phyloP scores from a whole-genome alignment of 768 basidiomycete species.

The Boletus pseudopeckii region DNA sequence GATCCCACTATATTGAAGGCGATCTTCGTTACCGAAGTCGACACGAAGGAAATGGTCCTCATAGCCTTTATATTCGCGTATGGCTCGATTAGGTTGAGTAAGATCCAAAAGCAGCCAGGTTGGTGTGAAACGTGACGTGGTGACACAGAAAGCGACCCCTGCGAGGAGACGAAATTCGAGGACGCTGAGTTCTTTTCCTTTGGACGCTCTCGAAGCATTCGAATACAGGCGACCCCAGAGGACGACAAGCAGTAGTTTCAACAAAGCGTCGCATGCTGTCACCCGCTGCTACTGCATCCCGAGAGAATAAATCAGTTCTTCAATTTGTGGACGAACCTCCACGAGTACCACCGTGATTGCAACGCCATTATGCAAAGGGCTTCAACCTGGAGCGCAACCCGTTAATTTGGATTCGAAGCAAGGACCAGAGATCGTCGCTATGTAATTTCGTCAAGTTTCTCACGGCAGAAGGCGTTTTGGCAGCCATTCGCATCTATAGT shows the following conservation, averaged over 20 bases:
- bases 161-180: conserved; percentile 21
- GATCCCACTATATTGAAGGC: conserved; percentile 63
- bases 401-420: conserved; percentile 38
- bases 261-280: conserved; percentile 55
- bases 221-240: conserved; percentile 39
- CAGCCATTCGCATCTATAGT: conserved; percentile 47
- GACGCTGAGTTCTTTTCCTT: conserved; percentile 11
- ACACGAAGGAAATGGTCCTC: conserved; percentile 76
- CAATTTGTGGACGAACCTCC: conserved; percentile 43
- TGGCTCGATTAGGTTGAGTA: conserved; percentile 75
- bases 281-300: conserved; percentile 33
- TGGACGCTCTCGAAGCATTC: conserved; percentile 45
- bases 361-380: conserved; percentile 54
- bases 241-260: conserved; percentile 44
- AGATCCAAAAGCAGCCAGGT: conserved; percentile 68
- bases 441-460: conserved; percentile 39
- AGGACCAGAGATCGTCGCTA: conserved; percentile 43
- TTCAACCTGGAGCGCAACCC: conserved; percentile 74
- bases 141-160: conserved; percentile 57
- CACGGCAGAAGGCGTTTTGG: conserved; percentile 49
- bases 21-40: conserved; percentile 82
- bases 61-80: conserved; percentile 59
- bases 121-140: conserved; percentile 74
- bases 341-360: conserved; percentile 59
- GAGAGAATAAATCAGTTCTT: conserved; percentile 35